These are phyloP conservation scores for Talaromyces marneffei DNA, from an alignment of 2,329 filamentous ascomycete species.

Conservation along the genomic window DNA sequence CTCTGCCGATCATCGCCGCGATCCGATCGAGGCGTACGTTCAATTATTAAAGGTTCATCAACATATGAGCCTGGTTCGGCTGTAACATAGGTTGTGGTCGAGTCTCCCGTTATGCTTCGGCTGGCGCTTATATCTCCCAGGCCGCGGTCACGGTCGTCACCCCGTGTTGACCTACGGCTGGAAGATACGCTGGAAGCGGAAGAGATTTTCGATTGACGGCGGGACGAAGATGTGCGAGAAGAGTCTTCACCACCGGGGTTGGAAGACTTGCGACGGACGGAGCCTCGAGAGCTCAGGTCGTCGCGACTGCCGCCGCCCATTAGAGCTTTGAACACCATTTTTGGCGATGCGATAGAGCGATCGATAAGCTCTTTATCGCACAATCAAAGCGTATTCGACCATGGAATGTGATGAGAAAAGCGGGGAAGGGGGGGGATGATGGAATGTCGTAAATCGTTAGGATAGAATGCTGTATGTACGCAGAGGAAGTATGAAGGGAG, in stretches of 20 bases:
- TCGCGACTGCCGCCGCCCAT: conserved; percentile 33
- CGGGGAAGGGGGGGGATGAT: neutral
- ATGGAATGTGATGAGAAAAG: conserved; percentile 6
- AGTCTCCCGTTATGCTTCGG: conserved; percentile 15
- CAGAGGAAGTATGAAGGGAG: neutral
- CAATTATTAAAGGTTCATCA: conserved; percentile 25
- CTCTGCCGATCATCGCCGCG: conserved; percentile 10
- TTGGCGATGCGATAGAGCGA: conserved; percentile 28
- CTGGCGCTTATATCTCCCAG: conserved; percentile 31
- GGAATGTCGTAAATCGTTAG: neutral
- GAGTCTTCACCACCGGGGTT: conserved; percentile 12
- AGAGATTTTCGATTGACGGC: conserved; percentile 21
- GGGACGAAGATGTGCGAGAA: conserved; percentile 14
- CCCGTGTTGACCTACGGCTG: conserved; percentile 38
- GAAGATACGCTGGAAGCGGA: conserved; percentile 23
- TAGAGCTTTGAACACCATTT: conserved; percentile 30
- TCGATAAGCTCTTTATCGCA: conserved; percentile 12
- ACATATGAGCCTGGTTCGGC: conserved; percentile 30
- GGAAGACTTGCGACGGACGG: conserved; percentile 27
- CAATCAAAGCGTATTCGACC: conserved; percentile 9
- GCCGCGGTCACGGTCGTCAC: conserved; percentile 40
- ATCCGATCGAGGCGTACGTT: conserved; percentile 24
- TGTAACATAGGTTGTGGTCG: conserved; percentile 31
- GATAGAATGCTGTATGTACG: neutral
- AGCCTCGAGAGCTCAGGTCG: conserved; percentile 27